These are phyloP conservation scores for Perilla frutescens DNA, from an alignment of 257 asterid species.

Conservation along the genomic window DNA sequence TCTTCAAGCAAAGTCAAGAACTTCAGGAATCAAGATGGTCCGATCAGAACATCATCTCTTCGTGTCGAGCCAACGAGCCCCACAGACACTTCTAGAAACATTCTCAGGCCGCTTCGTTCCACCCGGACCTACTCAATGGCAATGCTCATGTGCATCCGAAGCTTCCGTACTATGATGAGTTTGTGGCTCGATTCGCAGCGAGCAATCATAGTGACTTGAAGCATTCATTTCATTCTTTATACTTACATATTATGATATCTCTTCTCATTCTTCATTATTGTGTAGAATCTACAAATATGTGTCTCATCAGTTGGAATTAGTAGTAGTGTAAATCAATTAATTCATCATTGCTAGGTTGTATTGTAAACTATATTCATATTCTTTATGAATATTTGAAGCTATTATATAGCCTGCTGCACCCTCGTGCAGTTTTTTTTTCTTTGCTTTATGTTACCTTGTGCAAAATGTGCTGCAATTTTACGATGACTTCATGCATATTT, in stretches of 20 bases:
- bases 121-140: slow-evolving; percentile 48
- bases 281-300: neutral
- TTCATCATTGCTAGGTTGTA: slow-evolving; percentile 19
- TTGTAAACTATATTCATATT: slow-evolving; percentile 28
- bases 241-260: neutral
- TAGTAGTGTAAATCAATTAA: slow-evolving; percentile 17
- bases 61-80: slow-evolving; percentile 46
- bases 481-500: no score
- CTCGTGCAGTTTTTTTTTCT: neutral
- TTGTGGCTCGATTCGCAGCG: slow-evolving; percentile 71
- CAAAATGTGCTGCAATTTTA: no score
- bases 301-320: neutral
- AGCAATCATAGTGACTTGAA: slow-evolving; percentile 3
- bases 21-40: slow-evolving; percentile 41
- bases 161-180: slow-evolving; percentile 80
- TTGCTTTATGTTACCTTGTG: no score
- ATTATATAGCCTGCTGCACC: slow-evolving; percentile 1
- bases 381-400: slow-evolving; percentile 31
- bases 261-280: slow-evolving; percentile 10
- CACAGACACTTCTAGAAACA: slow-evolving; percentile 44
- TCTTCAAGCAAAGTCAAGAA: slow-evolving; percentile 32
- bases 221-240: slow-evolving; percentile 36
- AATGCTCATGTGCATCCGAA: slow-evolving; percentile 73
- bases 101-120: slow-evolving; percentile 57
- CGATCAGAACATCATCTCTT: slow-evolving; percentile 56